phyloP scores from a whole-genome alignment of 2,329 filamentous ascomycete species.

The Bisporella sp. region DNA sequence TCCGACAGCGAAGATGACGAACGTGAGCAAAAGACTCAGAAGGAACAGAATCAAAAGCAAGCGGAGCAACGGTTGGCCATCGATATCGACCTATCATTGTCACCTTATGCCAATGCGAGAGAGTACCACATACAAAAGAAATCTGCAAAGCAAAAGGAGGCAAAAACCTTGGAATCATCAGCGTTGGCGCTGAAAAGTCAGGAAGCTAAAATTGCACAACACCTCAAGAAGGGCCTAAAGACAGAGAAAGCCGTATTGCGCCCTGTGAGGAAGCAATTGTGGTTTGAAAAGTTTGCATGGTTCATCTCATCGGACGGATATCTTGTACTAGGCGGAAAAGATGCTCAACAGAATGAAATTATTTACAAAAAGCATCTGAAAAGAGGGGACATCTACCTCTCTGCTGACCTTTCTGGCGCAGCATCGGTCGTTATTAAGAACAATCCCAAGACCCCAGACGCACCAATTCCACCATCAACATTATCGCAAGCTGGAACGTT shows the following conservation, averaged over 20 bases:
- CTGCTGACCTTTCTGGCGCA: conserved; percentile 82
- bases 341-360: conserved; percentile 83
- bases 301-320: conserved; percentile 96
- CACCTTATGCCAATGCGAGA: conserved; percentile 82
- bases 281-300: conserved; percentile 97
- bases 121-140: conserved; percentile 91
- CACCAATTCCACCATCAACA: conserved; percentile 85
- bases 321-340: conserved; percentile 81
- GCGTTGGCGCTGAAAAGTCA: conserved; percentile 79
- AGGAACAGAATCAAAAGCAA: conserved; percentile 30
- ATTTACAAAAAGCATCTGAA: conserved; percentile 82
- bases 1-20: conserved; percentile 58
- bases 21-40: conserved; percentile 35
- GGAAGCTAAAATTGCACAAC: conserved; percentile 78
- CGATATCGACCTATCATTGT: conserved; percentile 77
- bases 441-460: conserved; percentile 66
- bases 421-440: conserved; percentile 89
- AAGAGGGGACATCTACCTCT: conserved; percentile 86
- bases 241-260: conserved; percentile 85
- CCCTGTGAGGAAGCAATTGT: conserved; percentile 74
- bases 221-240: conserved; percentile 82
- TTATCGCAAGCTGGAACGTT: conserved; percentile 83
- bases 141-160: conserved; percentile 75
- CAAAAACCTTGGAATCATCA: conserved; percentile 78
- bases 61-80: conserved; percentile 56